Evolutionary conservation across 805 yeast genomes (phyloP).

Genomic region (Wickerhamiella kazuoi): DNA sequence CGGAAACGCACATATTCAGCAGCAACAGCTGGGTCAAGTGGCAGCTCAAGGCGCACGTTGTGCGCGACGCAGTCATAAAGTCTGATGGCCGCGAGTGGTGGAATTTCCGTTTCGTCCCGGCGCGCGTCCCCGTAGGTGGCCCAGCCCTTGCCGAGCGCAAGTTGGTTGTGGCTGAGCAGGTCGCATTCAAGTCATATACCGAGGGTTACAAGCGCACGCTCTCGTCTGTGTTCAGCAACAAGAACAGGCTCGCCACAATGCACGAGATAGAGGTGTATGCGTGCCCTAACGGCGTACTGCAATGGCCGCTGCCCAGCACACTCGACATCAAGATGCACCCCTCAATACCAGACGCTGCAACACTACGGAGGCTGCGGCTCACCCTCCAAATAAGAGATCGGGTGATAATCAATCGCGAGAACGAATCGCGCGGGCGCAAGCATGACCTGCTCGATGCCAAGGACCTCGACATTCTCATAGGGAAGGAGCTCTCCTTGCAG

Average conservation of each 20-base stretch:
- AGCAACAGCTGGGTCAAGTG: not conserved
- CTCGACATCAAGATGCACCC: not conserved
- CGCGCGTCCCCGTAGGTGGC: not conserved
- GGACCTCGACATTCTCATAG: too few species aligned
- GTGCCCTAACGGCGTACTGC: not conserved
- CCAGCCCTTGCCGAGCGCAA: not conserved
- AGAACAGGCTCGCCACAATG: not conserved
- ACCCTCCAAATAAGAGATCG: too few species aligned
- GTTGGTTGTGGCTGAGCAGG: not conserved
- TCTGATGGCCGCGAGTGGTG: not conserved
- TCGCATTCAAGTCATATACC: not conserved
- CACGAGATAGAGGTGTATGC: not conserved
- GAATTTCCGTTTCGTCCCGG: not conserved
- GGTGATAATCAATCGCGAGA: too few species aligned
- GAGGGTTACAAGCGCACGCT: not conserved
- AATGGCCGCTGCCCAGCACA: not conserved
- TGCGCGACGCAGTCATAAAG: not conserved
- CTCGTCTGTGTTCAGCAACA: not conserved
- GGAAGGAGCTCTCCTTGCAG: too few species aligned
- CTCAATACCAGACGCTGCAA: not conserved
- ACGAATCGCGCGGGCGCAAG: too few species aligned
- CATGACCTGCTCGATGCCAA: too few species aligned
- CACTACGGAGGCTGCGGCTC: not conserved
- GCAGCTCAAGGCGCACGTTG: not conserved
- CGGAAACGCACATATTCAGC: not conserved